Percentiles rank a stretch among this genome's conserved stretches.
Conservation (phyloP, 345 rosid species). For the Rhodomyrtus tomentosa region DNA sequence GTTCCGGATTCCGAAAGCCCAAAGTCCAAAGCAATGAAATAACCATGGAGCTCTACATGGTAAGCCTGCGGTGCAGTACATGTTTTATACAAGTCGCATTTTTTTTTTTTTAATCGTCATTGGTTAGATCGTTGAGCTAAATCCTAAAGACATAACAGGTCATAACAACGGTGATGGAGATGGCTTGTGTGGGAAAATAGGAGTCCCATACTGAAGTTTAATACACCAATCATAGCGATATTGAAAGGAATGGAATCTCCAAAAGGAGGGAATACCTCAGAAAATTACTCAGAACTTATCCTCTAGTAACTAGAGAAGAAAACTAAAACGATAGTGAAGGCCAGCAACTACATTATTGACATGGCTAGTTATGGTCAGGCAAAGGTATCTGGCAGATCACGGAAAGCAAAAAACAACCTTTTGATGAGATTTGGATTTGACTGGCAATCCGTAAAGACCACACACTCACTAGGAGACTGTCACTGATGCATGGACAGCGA, state of each 20-base stretch:
- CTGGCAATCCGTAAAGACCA: not conserved
- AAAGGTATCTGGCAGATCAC: not conserved
- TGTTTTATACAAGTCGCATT: not conserved
- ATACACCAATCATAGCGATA: not conserved
- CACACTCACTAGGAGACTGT: not conserved
- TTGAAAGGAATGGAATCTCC: not conserved
- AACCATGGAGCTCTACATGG: not conserved
- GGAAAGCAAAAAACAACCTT: not conserved
- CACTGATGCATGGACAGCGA: not conserved
- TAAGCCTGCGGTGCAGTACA: not conserved
- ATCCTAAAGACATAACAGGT: not conserved
- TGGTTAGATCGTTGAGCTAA: not conserved
- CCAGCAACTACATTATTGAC: not conserved
- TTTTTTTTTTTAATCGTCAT: not conserved
- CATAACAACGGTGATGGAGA: not conserved
- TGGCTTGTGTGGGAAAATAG: not conserved
- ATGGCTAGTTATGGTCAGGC: not conserved
- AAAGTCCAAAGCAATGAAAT: not conserved
- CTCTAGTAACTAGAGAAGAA: not conserved
- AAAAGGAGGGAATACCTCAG: not conserved
- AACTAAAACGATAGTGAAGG: not conserved
- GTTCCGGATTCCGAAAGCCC: not conserved
- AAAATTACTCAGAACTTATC: not conserved
- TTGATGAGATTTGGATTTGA: not conserved
- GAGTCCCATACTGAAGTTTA: not conserved